Percentiles rank a stretch among this genome's conserved stretches.
Evolutionary conservation across 2,329 filamentous ascomycete species (phyloP).

Genomic region (Sclerotinia trifoliorum): DNA sequence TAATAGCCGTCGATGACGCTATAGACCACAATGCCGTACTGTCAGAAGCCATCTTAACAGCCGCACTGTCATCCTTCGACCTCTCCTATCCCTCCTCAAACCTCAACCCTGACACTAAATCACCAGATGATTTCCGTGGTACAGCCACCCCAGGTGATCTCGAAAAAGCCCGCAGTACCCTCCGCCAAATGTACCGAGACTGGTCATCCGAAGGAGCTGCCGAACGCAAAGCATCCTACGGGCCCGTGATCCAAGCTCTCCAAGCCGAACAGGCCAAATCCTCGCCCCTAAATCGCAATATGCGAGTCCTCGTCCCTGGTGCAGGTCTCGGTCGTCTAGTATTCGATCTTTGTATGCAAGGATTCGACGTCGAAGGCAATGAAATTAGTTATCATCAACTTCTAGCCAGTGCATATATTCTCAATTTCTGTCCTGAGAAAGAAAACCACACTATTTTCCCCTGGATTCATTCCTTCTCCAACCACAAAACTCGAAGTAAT

Average conservation of each 20-base stretch:
- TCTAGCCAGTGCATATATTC: constrained; percentile 75
- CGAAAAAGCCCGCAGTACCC: constrained; percentile 87
- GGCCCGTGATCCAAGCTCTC: constrained; percentile 68
- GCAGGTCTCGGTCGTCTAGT: constrained; percentile 86
- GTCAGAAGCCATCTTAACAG: constrained; percentile 72
- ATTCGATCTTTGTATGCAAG: constrained; percentile 75
- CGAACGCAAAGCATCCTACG: constrained; percentile 77
- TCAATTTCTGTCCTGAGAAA: constrained; percentile 62
- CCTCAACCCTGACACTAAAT: constrained; percentile 13
- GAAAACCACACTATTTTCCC: constrained; percentile 74
- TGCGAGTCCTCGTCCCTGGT: constrained; percentile 76
- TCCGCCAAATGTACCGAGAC: constrained; percentile 92
- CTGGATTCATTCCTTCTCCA: constrained; percentile 86
- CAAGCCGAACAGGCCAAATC: constrained; percentile 45
- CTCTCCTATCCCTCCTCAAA: constrained; percentile 32
- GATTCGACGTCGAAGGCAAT: constrained; percentile 81
- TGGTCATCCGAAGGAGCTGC: constrained; percentile 77
- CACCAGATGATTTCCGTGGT: constrained; percentile 60
- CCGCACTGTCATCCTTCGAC: constrained; percentile 68
- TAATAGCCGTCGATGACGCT: constrained; percentile 77
- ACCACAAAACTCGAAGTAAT: constrained; percentile 69
- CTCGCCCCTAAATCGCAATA: constrained; percentile 23
- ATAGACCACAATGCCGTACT: constrained; percentile 87
- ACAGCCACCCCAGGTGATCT: constrained; percentile 71
- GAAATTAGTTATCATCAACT: constrained; percentile 97